Conservation (phyloP, 1,139 yeast species). For the Suhomyces atakaporum region DNA sequence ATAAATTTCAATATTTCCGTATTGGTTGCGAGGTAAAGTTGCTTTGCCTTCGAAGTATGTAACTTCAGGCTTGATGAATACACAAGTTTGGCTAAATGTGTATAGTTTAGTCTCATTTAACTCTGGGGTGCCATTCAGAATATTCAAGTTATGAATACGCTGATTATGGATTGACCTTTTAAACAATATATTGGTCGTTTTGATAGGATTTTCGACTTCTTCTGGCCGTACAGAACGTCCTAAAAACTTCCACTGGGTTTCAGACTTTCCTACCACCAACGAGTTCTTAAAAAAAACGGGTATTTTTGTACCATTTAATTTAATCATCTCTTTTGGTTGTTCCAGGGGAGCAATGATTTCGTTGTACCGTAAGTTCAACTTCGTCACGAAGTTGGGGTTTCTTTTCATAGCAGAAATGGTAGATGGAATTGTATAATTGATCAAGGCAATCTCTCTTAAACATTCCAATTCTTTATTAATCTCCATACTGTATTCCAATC, state of each 20-base stretch:
- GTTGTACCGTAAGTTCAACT: slow-evolving; percentile 31
- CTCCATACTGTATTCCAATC: slow-evolving; percentile 5
- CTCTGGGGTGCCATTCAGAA: slow-evolving; percentile 21
- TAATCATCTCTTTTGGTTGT: slow-evolving; percentile 18
- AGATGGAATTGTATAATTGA: slow-evolving; percentile 30
- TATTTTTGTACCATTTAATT: slow-evolving; percentile 18
- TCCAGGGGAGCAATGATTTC: slow-evolving; percentile 25
- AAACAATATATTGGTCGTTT: slow-evolving; percentile 21
- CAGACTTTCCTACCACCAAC: slow-evolving; percentile 36
- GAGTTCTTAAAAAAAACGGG: slow-evolving; percentile 29
- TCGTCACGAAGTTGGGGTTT: slow-evolving; percentile 34
- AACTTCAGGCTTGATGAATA: slow-evolving; percentile 24
- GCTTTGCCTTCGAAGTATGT: slow-evolving; percentile 11
- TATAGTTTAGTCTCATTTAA: slow-evolving; percentile 28
- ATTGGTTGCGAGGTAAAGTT: slow-evolving; percentile 32
- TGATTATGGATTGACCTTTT: slow-evolving; percentile 30
- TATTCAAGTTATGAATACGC: slow-evolving; percentile 24
- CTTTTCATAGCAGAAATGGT: slow-evolving; percentile 33
- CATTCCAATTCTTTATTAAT: slow-evolving; percentile 25
- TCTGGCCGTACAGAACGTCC: slow-evolving; percentile 35
- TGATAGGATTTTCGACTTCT: slow-evolving; percentile 24
- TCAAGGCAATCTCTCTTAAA: slow-evolving; percentile 27
- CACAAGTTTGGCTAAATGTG: slow-evolving; percentile 35
- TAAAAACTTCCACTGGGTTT: slow-evolving; percentile 41
- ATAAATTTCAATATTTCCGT: slow-evolving; percentile 39